These are phyloP conservation scores for Gloeostereum incarnatum DNA, from an alignment of 768 basidiomycete species.

Conservation along the genomic window DNA sequence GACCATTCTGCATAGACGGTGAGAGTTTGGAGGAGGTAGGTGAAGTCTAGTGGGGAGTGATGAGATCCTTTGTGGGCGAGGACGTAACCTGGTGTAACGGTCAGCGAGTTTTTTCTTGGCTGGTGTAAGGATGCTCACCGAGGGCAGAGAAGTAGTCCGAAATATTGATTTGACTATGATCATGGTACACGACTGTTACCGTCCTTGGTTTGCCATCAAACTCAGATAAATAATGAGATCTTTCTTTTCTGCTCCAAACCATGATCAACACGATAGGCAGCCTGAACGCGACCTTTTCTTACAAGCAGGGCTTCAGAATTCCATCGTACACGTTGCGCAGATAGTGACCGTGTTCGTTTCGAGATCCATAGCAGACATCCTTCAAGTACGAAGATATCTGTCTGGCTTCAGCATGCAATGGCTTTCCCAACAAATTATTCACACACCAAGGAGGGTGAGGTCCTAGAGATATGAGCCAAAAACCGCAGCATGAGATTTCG, in stretches of 20 bases:
- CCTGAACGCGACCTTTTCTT: not conserved
- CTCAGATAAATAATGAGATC: conserved; percentile 2
- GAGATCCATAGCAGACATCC: conserved; percentile 1
- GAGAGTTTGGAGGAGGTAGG: conserved; percentile 3
- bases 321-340: conserved; percentile 1
- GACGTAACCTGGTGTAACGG: conserved; percentile 5
- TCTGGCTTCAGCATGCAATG: too few species aligned
- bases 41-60: not conserved
- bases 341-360: not conserved
- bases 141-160: conserved; percentile 8
- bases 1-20: conserved; percentile 8
- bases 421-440: too few species aligned
- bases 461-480: too few species aligned
- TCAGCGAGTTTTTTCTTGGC: not conserved
- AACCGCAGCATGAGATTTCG: too few species aligned
- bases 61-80: conserved; percentile 3
- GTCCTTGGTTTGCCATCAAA: not conserved
- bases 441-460: too few species aligned
- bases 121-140: conserved; percentile 1
- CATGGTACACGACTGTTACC: conserved; percentile 5
- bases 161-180: conserved; percentile 2
- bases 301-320: conserved; percentile 5
- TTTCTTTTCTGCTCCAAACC: not conserved
- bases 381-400: conserved; percentile 6
- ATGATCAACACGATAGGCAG: not conserved